Percentiles rank a stretch among this genome's conserved stretches.
phyloP scores from a whole-genome alignment of 495 filamentous ascomycete genomes.

The Penicillium pulvis region DNA sequence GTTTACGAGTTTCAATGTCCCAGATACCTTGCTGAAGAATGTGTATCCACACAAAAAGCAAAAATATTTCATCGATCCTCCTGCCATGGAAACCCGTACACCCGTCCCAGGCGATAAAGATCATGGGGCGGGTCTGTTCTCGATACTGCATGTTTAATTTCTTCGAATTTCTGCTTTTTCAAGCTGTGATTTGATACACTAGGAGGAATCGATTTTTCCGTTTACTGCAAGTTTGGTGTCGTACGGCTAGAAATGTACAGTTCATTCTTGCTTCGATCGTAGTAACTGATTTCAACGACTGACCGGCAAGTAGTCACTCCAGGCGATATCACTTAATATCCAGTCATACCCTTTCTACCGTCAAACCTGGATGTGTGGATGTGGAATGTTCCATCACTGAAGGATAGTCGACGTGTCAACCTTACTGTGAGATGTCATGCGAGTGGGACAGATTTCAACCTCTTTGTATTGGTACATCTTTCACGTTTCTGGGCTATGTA shows the following conservation, averaged over 20 bases:
- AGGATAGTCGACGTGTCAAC: not conserved
- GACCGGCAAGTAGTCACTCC: not conserved
- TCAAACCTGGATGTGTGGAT: not conserved
- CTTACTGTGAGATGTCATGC: not conserved
- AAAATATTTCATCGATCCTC: constrained; percentile 44
- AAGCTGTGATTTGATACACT: constrained; percentile 17
- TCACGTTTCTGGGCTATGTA: not conserved
- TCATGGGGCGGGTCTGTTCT: constrained; percentile 18
- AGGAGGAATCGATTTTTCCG: constrained; percentile 18
- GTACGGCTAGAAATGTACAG: not conserved
- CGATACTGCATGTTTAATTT: constrained; percentile 25
- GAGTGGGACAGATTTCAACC: not conserved
- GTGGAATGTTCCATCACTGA: too few relatives aligned
- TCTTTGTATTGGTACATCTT: not conserved
- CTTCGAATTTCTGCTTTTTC: constrained; percentile 11
- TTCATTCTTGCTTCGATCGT: not conserved
- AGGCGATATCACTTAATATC: too few relatives aligned
- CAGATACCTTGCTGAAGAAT: constrained; percentile 51
- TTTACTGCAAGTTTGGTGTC: constrained; percentile 5
- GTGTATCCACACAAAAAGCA: constrained; percentile 53
- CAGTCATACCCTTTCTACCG: not conserved
- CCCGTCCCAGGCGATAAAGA: constrained; percentile 16
- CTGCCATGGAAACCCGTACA: constrained; percentile 37
- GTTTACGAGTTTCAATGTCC: constrained; percentile 53
- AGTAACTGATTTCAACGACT: not conserved